Evolutionary conservation across 345 rosid species (phyloP).

Genomic region (Rhodamnia argentea): DNA sequence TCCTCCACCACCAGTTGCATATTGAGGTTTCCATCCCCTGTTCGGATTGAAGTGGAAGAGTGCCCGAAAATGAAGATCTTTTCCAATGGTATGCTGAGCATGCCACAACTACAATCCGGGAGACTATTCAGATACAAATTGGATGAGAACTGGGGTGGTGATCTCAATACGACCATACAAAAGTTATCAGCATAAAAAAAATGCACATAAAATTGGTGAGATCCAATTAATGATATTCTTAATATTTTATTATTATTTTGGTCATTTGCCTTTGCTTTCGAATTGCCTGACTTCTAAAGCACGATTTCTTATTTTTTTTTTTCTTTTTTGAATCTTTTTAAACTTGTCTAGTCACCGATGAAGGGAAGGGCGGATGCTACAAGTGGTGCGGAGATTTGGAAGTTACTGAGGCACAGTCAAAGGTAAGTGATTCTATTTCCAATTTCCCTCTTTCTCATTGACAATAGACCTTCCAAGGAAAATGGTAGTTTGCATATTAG

Average conservation of each 20-base stretch:
- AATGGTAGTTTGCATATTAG: no score
- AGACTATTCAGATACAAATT: rapidly evolving
- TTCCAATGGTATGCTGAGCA: rapidly evolving
- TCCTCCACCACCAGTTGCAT: neutral
- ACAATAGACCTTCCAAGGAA: no score
- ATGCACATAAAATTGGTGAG: no score
- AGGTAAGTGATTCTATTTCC: neutral
- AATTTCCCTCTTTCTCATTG: neutral
- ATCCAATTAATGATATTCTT: no score
- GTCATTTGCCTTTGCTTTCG: neutral
- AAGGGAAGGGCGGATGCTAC: neutral
- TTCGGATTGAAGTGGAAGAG: rapidly evolving
- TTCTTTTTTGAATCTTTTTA: neutral
- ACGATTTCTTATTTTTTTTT: no score
- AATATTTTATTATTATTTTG: no score
- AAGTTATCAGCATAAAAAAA: no score
- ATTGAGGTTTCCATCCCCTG: neutral
- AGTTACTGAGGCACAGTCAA: neutral
- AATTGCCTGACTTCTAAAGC: neutral
- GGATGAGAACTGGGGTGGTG: no score
- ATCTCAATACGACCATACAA: no score
- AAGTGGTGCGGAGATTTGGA: neutral
- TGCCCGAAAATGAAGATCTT: neutral
- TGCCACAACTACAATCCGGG: rapidly evolving
- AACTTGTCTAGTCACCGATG: neutral